Evolutionary conservation across 2,329 filamentous ascomycete genomes (phyloP).

Genomic region (Penicillium sp.): DNA sequence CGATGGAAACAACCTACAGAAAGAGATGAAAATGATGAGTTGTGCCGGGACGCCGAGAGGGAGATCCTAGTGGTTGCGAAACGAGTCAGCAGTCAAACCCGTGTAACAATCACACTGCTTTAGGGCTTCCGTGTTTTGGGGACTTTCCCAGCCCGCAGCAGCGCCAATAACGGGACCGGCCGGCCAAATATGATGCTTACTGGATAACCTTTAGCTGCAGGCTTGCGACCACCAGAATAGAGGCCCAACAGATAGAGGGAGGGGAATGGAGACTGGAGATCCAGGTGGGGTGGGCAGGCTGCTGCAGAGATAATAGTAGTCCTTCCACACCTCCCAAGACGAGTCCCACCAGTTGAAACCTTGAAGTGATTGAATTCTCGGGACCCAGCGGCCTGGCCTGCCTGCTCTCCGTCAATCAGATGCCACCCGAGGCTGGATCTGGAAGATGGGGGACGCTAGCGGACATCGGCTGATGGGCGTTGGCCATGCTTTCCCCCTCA

Average conservation of each 20-base stretch:
- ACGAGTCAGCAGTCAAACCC: slow-evolving; percentile 29
- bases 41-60: slow-evolving; percentile 12
- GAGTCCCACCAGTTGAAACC: slow-evolving; percentile 20
- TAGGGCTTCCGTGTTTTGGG: slow-evolving; percentile 26
- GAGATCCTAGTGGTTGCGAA: slow-evolving; percentile 29
- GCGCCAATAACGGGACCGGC: slow-evolving; percentile 14
- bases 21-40: slow-evolving; percentile 7
- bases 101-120: slow-evolving; percentile 32
- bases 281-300: slow-evolving; percentile 14
- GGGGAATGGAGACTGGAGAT: slow-evolving; percentile 6
- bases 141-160: slow-evolving; percentile 6
- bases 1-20: slow-evolving; percentile 1
- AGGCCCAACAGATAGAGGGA: slow-evolving; percentile 2
- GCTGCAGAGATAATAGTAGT: slow-evolving; percentile 13
- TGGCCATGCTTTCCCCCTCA: slow-evolving; percentile 15
- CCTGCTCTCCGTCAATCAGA: slow-evolving; percentile 22
- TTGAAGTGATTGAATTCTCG: slow-evolving; percentile 22
- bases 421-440: slow-evolving; percentile 22
- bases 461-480: slow-evolving; percentile 18
- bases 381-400: slow-evolving; percentile 11
- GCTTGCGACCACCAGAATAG: neutral
- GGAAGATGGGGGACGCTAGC: slow-evolving; percentile 18
- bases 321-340: slow-evolving; percentile 5
- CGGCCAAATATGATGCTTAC: slow-evolving; percentile 21
- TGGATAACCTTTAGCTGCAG: slow-evolving; percentile 5